Evolutionary conservation across 2,329 filamentous ascomycete genomes (phyloP).

Genomic region (Trichoderma asperellum): DNA sequence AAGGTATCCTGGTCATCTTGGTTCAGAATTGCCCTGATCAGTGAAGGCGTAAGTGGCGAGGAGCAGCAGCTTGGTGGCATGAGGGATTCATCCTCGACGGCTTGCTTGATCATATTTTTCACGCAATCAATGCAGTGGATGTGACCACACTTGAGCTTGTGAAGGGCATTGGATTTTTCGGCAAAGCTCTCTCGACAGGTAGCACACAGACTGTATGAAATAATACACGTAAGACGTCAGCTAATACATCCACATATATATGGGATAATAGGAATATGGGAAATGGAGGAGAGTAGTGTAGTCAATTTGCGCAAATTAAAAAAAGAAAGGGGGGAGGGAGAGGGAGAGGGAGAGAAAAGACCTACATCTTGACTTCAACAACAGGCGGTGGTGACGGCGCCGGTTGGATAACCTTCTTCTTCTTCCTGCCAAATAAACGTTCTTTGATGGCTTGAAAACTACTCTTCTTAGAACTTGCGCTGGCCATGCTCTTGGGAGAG

Average conservation of each 20-base stretch:
- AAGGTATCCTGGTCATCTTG: slow-evolving; percentile 59
- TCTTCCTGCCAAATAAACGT: slow-evolving; percentile 47
- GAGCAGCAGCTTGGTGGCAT: slow-evolving; percentile 67
- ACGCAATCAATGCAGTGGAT: slow-evolving; percentile 61
- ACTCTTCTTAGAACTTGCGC: slow-evolving; percentile 50
- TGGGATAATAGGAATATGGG: background rate
- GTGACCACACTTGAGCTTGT: slow-evolving; percentile 61
- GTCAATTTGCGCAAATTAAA: no score
- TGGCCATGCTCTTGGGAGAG: slow-evolving; percentile 48
- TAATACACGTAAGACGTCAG: background rate
- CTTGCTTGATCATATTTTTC: slow-evolving; percentile 57
- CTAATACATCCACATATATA: background rate
- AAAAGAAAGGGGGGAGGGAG: no score
- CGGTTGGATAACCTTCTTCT: slow-evolving; percentile 44
- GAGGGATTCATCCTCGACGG: slow-evolving; percentile 59
- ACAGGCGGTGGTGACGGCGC: no score
- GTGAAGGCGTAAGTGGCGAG: slow-evolving; percentile 55
- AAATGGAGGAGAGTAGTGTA: background rate
- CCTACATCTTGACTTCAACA: slow-evolving; percentile 43
- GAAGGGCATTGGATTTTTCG: slow-evolving; percentile 45
- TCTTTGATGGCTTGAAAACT: slow-evolving; percentile 50
- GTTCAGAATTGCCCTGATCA: slow-evolving; percentile 54
- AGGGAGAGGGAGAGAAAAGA: background rate
- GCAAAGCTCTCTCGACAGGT: slow-evolving; percentile 61
- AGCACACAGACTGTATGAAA: slow-evolving; percentile 4